Evolutionary conservation across 441 rosid species (phyloP).

Genomic region (Populus trichocarpa): DNA sequence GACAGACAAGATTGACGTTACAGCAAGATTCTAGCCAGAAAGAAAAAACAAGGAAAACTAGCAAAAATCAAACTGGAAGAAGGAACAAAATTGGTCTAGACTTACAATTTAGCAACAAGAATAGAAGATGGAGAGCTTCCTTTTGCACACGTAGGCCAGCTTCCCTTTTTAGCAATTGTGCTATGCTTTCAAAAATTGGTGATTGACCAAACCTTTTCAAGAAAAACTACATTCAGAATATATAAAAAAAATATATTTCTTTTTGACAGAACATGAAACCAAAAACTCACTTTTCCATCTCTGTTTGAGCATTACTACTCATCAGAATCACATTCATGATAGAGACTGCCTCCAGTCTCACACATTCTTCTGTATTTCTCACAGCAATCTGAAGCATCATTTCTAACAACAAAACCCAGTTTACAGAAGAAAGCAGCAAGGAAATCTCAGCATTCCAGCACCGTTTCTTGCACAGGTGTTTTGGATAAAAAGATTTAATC

Average conservation of each 20-base stretch:
- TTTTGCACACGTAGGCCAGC: constrained; percentile 57
- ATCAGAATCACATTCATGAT: constrained; percentile 73
- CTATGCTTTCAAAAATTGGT: constrained; percentile 47
- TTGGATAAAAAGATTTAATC: constrained; percentile 26
- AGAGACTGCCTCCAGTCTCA: constrained; percentile 65
- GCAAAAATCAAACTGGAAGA: constrained; percentile 1
- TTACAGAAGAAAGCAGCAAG: constrained; percentile 36
- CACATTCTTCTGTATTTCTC: constrained; percentile 47
- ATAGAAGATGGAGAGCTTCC: constrained; percentile 62
- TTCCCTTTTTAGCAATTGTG: constrained; percentile 53
- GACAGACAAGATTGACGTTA: neutral
- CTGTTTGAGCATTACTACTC: constrained; percentile 54
- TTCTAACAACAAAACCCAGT: constrained; percentile 61
- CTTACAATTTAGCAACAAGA: constrained; percentile 79
- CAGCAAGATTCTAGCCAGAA: neutral
- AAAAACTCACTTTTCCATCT: constrained; percentile 67
- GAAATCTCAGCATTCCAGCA: constrained; percentile 22
- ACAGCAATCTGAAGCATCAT: constrained; percentile 47
- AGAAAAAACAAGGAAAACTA: neutral
- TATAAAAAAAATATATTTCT: neutral
- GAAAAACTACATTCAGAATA: constrained; percentile 12
- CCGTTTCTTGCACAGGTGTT: constrained; percentile 26
- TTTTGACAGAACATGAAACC: constrained; percentile 6
- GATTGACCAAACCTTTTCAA: constrained; percentile 52
- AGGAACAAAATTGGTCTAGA: neutral